Percentiles rank a stretch among this genome's conserved stretches.
phyloP scores from a whole-genome alignment of 495 filamentous ascomycete species.

The Trichocladium uniseriatum region DNA sequence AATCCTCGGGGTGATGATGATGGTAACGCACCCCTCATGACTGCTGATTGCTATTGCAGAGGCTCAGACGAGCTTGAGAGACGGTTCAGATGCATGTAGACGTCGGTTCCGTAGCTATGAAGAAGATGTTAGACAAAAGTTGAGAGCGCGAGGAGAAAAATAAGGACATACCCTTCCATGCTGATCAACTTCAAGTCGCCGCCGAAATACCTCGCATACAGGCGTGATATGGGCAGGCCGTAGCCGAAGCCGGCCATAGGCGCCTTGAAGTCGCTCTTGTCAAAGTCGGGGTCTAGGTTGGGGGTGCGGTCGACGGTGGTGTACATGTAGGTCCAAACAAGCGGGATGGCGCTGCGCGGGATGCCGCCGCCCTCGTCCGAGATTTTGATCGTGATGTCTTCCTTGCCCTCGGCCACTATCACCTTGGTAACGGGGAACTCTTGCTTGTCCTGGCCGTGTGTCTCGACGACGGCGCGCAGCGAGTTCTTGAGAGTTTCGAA shows the following conservation, averaged over 20 bases:
- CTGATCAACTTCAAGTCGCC: conserved; percentile 96
- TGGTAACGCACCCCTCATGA: conserved; percentile 65
- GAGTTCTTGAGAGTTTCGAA: conserved; percentile 99
- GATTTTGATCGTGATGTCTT: conserved; percentile 98
- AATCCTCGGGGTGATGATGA: conserved; percentile 79
- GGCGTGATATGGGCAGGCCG: conserved; percentile 80
- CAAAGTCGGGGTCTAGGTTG: conserved; percentile 90
- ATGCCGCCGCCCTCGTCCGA: conserved; percentile 96
- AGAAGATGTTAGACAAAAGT: background rate
- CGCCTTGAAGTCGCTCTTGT: conserved; percentile 98
- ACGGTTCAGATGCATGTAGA: conserved; percentile 94
- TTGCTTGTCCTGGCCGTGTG: conserved; percentile 86
- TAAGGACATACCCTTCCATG: conserved; percentile 83
- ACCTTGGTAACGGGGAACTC: conserved; percentile 95
- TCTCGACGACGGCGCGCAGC: conserved; percentile 91
- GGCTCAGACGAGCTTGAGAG: conserved; percentile 93
- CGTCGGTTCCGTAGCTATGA: conserved; percentile 87
- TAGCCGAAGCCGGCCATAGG: conserved; percentile 99
- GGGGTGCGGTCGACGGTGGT: conserved; percentile 95
- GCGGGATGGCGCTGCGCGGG: conserved; percentile 77
- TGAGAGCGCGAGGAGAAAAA: background rate
- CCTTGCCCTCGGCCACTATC: conserved; percentile 91
- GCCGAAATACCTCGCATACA: conserved; percentile 96
- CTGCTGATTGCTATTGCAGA: conserved; percentile 95
- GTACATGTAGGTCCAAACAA: conserved; percentile 99